Evolutionary conservation across 2,329 filamentous ascomycete genomes (phyloP).

Genomic region (Alternaria sp.): DNA sequence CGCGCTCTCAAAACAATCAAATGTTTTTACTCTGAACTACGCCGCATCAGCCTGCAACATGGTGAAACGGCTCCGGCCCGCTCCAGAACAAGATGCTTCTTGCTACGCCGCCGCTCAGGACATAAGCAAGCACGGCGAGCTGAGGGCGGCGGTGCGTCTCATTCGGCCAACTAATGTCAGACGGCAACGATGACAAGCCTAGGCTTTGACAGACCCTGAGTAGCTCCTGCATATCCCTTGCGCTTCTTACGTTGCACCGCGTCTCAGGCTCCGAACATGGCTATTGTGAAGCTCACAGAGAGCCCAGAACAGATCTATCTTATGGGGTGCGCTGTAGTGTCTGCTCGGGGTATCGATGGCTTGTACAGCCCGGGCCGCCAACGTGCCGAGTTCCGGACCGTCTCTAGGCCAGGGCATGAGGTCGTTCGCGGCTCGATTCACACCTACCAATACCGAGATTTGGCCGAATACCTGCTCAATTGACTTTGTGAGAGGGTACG

Average conservation of each 20-base stretch:
- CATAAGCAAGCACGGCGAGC: neutral
- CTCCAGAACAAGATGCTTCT: neutral
- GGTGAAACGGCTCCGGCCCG: constrained; percentile 4
- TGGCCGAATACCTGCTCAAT: neutral
- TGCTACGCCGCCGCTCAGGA: neutral
- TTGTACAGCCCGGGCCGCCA: neutral
- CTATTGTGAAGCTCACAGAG: neutral
- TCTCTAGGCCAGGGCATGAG: neutral
- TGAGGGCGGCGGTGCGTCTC: neutral
- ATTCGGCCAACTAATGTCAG: neutral
- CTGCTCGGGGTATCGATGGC: neutral
- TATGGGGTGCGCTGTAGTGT: neutral
- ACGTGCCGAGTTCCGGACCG: neutral
- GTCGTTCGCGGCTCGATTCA: neutral
- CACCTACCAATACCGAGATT: neutral
- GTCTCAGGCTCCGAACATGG: neutral
- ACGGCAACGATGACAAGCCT: neutral
- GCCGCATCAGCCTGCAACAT: neutral
- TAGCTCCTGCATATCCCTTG: neutral
- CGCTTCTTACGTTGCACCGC: neutral
- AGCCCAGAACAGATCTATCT: neutral
- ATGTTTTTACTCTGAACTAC: neutral
- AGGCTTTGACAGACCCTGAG: neutral
- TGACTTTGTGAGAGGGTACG: neutral
- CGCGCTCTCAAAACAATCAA: neutral